Percentiles rank a stretch among this genome's conserved stretches.
Evolutionary conservation across 352 stramenopile species (phyloP).

Genomic region (Pythium myriotylum): DNA sequence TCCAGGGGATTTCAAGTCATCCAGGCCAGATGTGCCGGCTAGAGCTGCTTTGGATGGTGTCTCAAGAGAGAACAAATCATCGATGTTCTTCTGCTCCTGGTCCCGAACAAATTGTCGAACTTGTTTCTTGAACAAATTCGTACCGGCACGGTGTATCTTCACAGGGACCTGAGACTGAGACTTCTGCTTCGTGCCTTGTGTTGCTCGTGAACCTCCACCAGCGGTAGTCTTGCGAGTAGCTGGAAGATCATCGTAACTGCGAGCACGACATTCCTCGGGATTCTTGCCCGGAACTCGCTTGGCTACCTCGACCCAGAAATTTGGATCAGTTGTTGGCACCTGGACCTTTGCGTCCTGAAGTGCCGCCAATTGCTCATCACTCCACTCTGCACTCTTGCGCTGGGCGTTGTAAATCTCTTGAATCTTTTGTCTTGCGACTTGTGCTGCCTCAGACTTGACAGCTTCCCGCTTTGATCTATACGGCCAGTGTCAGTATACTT

Average conservation of each 20-base stretch:
- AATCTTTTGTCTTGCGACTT: slow-evolving; percentile 27
- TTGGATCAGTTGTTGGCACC: slow-evolving; percentile 60
- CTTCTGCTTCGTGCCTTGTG: slow-evolving; percentile 24
- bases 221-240: slow-evolving; percentile 38
- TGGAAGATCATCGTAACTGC: slow-evolving; percentile 61
- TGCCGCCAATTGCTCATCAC: slow-evolving; percentile 45
- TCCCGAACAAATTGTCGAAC: slow-evolving; percentile 77
- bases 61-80: slow-evolving; percentile 61
- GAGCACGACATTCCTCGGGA: slow-evolving; percentile 56
- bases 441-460: slow-evolving; percentile 9
- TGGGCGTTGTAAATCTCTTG: slow-evolving; percentile 29
- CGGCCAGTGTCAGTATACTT: neutral
- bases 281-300: slow-evolving; percentile 54
- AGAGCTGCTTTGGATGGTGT: slow-evolving; percentile 50
- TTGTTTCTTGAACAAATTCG: slow-evolving; percentile 86
- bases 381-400: slow-evolving; percentile 46
- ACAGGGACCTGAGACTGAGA: slow-evolving; percentile 16
- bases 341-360: slow-evolving; percentile 58
- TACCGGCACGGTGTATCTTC: slow-evolving; percentile 70
- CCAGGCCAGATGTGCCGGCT: slow-evolving; percentile 31
- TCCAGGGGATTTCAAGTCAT: slow-evolving; percentile 62
- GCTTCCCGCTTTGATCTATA: slow-evolving; percentile 12
- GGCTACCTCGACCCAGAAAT: slow-evolving; percentile 65
- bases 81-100: slow-evolving; percentile 75
- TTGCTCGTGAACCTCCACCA: neutral